Conservation (phyloP, 108 stramenopile species). For the Schizochytrium sp. region DNA sequence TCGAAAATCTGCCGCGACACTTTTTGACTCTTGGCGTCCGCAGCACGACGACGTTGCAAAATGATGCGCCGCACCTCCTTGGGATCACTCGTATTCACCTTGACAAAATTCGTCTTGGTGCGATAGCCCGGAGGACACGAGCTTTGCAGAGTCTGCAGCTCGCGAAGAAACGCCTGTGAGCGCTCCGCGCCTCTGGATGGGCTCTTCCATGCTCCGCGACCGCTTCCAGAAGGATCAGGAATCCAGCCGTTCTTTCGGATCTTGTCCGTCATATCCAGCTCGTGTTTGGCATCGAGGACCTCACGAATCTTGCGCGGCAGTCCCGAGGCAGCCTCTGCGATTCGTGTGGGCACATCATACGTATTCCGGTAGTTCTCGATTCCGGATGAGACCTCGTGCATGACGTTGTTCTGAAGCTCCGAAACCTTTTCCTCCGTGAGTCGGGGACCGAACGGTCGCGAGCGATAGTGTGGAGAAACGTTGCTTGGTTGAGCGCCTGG, state of each 20-base stretch:
- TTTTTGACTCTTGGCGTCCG: background rate
- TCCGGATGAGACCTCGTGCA: background rate
- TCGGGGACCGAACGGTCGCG: background rate
- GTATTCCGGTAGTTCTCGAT: conserved; percentile 1
- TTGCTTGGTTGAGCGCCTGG: background rate
- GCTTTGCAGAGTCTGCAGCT: background rate
- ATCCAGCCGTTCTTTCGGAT: background rate
- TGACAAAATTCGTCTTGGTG: background rate
- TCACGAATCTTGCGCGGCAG: background rate
- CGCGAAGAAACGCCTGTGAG: background rate
- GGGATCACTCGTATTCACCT: background rate
- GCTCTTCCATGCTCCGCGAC: background rate
- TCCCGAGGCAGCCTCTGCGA: background rate
- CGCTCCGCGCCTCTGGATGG: background rate
- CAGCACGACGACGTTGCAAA: background rate
- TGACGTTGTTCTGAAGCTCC: background rate
- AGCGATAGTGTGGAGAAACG: background rate
- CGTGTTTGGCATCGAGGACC: background rate
- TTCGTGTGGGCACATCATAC: background rate
- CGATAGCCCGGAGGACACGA: background rate
- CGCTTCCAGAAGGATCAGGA: background rate
- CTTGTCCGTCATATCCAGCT: background rate
- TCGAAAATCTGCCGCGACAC: background rate
- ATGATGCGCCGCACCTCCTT: conserved; percentile 1
- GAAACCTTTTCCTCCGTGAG: background rate